Evolutionary conservation across 352 stramenopile genomes (phyloP), one percentile per base, ranked within the genome.

Genomic region (Phytophthora syringae): DNA sequence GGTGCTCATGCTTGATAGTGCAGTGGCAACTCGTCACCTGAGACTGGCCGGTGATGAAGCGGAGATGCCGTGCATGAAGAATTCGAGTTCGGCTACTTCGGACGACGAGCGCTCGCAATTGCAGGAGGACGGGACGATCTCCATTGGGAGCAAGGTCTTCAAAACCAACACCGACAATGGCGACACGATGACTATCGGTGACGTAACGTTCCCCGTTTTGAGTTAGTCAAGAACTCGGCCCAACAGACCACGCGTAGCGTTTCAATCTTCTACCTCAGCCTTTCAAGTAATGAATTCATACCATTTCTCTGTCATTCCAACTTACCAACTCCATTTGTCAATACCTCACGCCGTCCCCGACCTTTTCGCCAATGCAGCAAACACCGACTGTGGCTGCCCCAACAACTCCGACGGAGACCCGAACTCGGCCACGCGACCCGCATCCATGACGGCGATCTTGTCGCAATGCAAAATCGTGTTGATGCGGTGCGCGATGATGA

Each of bases 331-430:
- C n/a, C n/a, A 21, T 22, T 7, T 43, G 2, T 20, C 16, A n/a
- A 43, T 13, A 13, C 16, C 16, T 43, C 49, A 63, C 7, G 32
- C 15, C 5, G 21, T 52, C 2, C 53, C 54, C 9, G 74, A 77
- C 1, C 64, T n/a, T n/a, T n/a, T n/a, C n/a, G 44, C 62, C 18
- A 98, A 55, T 21, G n/a, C n/a, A n/a, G n/a, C n/a, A n/a, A n/a
- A n/a, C n/a, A n/a, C n/a, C n/a, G n/a, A n/a, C n/a, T n/a, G n/a
- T n/a, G n/a, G n/a, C n/a, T n/a, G n/a, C n/a, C n/a, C n/a, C n/a
- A n/a, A n/a, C n/a, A 98, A 71, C 32, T 80, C 75, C 2, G 65
- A 58, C 2, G 94, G 15, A 98, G 78, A 24, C 75, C 79, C 18
- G 39, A 45, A 21, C 48, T 49, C 47, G 15, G 50, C 3, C 22